These are phyloP conservation scores for Fusarium devonianum DNA, from an alignment of 2,329 filamentous ascomycete genomes.

Conservation along the genomic window DNA sequence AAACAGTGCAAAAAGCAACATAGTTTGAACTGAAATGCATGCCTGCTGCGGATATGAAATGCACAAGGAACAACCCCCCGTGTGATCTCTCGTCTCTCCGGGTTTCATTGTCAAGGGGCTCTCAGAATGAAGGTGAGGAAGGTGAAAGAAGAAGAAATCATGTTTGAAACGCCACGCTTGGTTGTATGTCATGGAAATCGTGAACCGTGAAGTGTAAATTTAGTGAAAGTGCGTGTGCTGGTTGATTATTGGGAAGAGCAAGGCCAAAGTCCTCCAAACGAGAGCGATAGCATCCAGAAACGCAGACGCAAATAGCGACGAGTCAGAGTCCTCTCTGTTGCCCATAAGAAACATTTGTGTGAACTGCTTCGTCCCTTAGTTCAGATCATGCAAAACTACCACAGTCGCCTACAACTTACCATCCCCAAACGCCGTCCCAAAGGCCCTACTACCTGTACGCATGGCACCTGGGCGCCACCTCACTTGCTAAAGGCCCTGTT, in stretches of 20 bases:
- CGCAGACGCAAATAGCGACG: too few species aligned
- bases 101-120: conserved; percentile 9
- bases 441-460: too few species aligned
- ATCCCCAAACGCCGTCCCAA: too few species aligned
- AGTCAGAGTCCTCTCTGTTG: too few species aligned
- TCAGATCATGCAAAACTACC: too few species aligned
- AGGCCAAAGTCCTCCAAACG: too few species aligned
- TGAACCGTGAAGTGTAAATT: conserved; percentile 18
- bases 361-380: too few species aligned
- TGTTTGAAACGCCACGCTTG: conserved; percentile 25
- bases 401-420: conserved; percentile 5
- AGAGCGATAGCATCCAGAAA: too few species aligned
- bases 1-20: too few species aligned
- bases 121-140: conserved; percentile 1
- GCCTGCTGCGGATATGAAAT: conserved; percentile 12
- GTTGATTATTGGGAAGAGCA: background rate
- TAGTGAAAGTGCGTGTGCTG: conserved; percentile 1
- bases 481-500: conserved; percentile 38
- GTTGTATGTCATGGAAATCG: conserved; percentile 29
- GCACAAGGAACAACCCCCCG: conserved; percentile 6
- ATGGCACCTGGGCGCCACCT: too few species aligned
- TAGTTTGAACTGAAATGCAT: conserved; percentile 1
- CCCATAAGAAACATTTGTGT: too few species aligned
- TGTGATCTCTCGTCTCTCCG: conserved; percentile 6
- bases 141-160: background rate